Percentiles rank a stretch among this genome's conserved stretches.
Conservation (phyloP, 148 eudicot species). For the Euryodendron excelsum region DNA sequence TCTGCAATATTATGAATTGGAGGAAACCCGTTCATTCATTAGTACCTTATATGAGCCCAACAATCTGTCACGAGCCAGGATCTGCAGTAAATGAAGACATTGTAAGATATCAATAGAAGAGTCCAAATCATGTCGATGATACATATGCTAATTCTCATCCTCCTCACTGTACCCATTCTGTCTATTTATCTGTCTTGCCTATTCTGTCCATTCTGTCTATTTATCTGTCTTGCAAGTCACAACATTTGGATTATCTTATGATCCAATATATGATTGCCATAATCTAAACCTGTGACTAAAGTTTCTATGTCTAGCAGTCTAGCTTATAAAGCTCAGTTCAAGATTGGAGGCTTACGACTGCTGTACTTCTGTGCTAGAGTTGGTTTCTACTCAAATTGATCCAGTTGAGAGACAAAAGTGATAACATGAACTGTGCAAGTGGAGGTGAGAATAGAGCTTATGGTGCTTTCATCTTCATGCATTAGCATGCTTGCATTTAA, state of each 20-base stretch:
- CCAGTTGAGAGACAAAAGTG: no score
- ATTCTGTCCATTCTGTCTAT: not conserved
- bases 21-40: not conserved
- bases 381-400: no score
- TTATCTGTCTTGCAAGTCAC: not conserved
- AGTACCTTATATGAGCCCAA: conserved; percentile 92
- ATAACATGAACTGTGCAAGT: no score
- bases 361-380: no score
- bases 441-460: no score
- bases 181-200: not conserved
- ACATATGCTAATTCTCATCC: not conserved
- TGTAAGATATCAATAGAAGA: not conserved
- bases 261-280: not conserved
- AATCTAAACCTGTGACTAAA: no score
- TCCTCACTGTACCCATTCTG: not conserved
- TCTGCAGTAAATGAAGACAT: conserved; percentile 36
- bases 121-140: not conserved
- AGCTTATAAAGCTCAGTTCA: no score
- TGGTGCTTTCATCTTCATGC: no score
- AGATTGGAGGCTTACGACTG: no score
- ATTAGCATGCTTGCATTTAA: no score
- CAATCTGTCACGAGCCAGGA: conserved; percentile 91
- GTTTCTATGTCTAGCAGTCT: no score
- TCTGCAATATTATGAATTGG: not conserved
- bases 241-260: not conserved